Percentiles rank a stretch among this genome's conserved stretches.
Evolutionary conservation across 768 basidiomycete genomes (phyloP).

Genomic region (Phaeotremella skinneri): DNA sequence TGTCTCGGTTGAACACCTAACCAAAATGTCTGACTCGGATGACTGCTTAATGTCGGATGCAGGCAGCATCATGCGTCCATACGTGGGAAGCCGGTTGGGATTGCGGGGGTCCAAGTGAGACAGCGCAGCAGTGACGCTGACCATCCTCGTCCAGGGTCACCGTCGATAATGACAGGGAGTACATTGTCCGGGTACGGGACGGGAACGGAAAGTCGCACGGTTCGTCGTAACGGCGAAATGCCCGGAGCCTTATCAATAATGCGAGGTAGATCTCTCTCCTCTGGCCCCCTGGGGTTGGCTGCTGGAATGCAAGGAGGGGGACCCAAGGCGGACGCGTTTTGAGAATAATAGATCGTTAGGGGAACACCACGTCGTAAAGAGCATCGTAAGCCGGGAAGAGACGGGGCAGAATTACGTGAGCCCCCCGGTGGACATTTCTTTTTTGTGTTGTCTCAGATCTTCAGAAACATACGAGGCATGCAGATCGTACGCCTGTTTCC

Average conservation of each 20-base stretch:
- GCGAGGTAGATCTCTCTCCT: neutral
- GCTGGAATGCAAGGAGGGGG: no score
- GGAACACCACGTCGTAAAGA: no score
- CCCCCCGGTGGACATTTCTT: neutral
- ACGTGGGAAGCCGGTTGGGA: neutral
- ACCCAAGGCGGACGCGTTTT: no score
- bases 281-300: no score
- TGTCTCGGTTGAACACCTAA: constrained; percentile 5
- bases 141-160: neutral
- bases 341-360: no score
- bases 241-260: neutral
- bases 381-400: neutral
- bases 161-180: neutral
- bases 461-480: no score
- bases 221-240: neutral
- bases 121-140: neutral
- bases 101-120: neutral
- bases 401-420: neutral
- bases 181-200: neutral
- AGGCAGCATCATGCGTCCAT: no score
- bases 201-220: constrained; percentile 1
- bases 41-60: no score
- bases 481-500: no score
- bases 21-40: constrained; percentile 4
- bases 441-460: no score